Percentiles rank a stretch among this genome's conserved stretches.
Conservation (phyloP, 2,329 filamentous ascomycete genomes). For the Calonectria leucothoes region DNA sequence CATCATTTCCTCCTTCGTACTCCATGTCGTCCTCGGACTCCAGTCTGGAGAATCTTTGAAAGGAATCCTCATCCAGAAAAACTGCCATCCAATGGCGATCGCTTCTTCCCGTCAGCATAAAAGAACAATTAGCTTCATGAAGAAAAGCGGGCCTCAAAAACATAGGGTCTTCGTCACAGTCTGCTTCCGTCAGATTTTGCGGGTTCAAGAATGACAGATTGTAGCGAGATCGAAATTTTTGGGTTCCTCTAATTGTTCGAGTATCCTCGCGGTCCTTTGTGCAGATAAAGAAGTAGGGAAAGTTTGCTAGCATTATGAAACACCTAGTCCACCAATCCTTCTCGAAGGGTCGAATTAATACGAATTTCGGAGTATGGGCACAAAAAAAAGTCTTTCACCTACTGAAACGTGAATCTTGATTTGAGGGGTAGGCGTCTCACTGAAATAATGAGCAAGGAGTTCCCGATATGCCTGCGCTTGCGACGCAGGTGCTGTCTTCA, state of each 20-base stretch:
- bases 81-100: conserved; percentile 14
- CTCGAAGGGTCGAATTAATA: not conserved
- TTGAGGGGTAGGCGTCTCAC: not conserved
- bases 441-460: conserved; percentile 25
- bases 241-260: not conserved
- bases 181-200: not conserved
- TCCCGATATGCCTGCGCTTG: conserved; percentile 12
- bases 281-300: conserved; percentile 23
- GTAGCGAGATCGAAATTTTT: not conserved
- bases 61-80: conserved; percentile 6
- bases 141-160: not conserved
- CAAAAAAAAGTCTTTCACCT: not conserved
- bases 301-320: conserved; percentile 24
- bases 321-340: not conserved
- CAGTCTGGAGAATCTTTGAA: not conserved
- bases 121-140: conserved; percentile 4
- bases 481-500: conserved; percentile 6
- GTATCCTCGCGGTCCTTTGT: not conserved
- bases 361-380: not conserved
- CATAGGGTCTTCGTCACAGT: not conserved
- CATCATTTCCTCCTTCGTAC: not conserved
- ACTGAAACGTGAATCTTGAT: conserved; percentile 15
- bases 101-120: conserved; percentile 17
- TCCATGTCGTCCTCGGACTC: not conserved
- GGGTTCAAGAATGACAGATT: conserved; percentile 14